A percentile compares a stretch with the other conserved stretches of the same genome.
Conservation (phyloP, 805 yeast species). For the Monosporozyma yasuniensis region DNA sequence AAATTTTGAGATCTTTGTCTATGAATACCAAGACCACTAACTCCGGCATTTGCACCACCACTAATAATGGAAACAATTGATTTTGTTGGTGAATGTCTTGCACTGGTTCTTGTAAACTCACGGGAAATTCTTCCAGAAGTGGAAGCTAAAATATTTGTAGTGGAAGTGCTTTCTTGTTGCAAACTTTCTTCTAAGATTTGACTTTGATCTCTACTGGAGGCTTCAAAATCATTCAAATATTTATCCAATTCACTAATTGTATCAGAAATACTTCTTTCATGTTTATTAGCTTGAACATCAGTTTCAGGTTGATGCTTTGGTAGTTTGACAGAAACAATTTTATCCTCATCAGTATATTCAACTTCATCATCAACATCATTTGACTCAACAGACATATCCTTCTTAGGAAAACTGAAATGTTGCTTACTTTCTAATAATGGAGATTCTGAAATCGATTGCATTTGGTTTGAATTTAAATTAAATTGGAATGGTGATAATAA, state of each 20-base stretch:
- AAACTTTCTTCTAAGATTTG: conserved; percentile 20
- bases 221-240: conserved; percentile 15
- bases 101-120: conserved; percentile 11
- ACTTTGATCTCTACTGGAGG: conserved; percentile 9
- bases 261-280: conserved; percentile 7
- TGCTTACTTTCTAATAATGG: conserved; percentile 1
- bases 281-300: background rate
- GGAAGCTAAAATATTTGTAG: conserved; percentile 10
- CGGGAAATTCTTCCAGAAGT: conserved; percentile 7
- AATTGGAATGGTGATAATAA: conserved; percentile 13
- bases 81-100: conserved; percentile 29
- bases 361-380: background rate
- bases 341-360: background rate
- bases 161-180: conserved; percentile 12
- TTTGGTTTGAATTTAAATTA: background rate
- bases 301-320: background rate
- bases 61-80: conserved; percentile 25
- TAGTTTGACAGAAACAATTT: background rate
- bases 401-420: conserved; percentile 3
- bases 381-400: background rate
- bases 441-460: background rate
- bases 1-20: conserved; percentile 14
- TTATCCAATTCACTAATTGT: conserved; percentile 25
- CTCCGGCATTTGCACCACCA: conserved; percentile 5
- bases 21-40: conserved; percentile 8